Base-by-base conservation (phyloP, 2,329 filamentous ascomycete genomes). In the Camillea tinctor region DNA sequence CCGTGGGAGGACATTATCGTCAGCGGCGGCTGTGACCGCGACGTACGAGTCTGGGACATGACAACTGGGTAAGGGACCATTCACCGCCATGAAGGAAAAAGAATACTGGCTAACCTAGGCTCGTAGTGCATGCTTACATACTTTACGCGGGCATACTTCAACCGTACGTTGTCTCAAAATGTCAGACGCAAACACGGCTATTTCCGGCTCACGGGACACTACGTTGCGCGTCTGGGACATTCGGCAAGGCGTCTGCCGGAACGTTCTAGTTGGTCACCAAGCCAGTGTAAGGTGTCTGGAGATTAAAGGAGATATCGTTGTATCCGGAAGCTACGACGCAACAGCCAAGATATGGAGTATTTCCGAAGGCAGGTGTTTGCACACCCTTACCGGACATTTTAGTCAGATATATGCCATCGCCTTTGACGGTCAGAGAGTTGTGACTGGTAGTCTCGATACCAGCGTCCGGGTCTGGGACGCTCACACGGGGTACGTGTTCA, bases 401-500 rank as follows among this genome's bases (percentile, higher is more conserved):
- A 98, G 94, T 73, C 95, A 99, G 73, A 99, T 99, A 60, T 99
- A 99, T 74, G 95, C 95, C 20, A 96, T 99, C 73, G 95, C 95
- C 1, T 99, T 98, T 76, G 95, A 99, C 73, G 95, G 95, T 48
- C 88, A 89, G 67, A 86, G 93, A 64, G 93, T 99, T 60, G 94
- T 96, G 40, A 99, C 95, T 9, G 95, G 95, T 55, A 97, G 93
- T 75, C 80, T 99, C 63, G 95, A 99, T 76, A 99, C 95, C 3
- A 97, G 94, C 69, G 94, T 99, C 23, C 85, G 95, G 65, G 96
- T 99, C 64, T 99, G 95, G 95, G 93, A 99, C 79, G 92, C 92
- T 23, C 86, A 84, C 54, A 92, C 92, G 69, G 93, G 93, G 89
- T 91, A 81, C 77, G 88, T 80, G 48, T 54, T 58, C 57, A 55